Base-by-base conservation (phyloP, 73 alveolate genomes). In the Durusdinium trenchii region DNA sequence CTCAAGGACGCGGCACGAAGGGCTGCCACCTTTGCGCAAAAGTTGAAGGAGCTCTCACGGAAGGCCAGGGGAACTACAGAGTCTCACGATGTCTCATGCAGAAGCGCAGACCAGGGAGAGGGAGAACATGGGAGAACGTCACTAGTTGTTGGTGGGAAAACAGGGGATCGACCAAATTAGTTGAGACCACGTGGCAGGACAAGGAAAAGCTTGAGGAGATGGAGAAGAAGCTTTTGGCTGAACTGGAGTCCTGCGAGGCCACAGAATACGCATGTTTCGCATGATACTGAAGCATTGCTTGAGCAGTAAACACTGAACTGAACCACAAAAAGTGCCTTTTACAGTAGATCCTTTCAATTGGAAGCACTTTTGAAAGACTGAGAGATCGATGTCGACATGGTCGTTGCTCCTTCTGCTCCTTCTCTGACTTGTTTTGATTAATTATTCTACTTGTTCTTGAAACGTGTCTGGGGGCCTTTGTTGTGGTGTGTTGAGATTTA, bases 161-260 rank as follows among this genome's bases (percentile, higher is more conserved):
- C 64, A 54, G 64, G 64, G 20, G 28, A 54, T 9, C 64, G 20
- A 54, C 64, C 20, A 20, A 12, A 54, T 9, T 20, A 54, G 28
- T 20, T 12, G 20, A 9, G 28, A 28, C 43, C 28, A 5, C 6
- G 9, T 47, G 84, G 48, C 42, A 84, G 94, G 94, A 84, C 94
- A 84, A 84, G 78, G 40, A 84, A 52, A 9, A 84, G 76, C 94
- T 84, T n/a, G 54, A 84, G 35, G 78, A 84, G 94, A 50, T 84
- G 78, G 54, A 84, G 23, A 20, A 43, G 23, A 18, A 50, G 69
- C 76, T 84, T 4, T 3, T 50, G 79, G 57, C 35, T 16, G 94
- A 84, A 54, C 18, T 84, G 94, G 47, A 48, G 51, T 51, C 78
- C 94, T 84, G 35, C 30, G 78, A 71, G 83, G 83, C 50, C 50